phyloP scores from a whole-genome alignment of 1,284 basidiomycete species.

The Boletus semigastroideus region DNA sequence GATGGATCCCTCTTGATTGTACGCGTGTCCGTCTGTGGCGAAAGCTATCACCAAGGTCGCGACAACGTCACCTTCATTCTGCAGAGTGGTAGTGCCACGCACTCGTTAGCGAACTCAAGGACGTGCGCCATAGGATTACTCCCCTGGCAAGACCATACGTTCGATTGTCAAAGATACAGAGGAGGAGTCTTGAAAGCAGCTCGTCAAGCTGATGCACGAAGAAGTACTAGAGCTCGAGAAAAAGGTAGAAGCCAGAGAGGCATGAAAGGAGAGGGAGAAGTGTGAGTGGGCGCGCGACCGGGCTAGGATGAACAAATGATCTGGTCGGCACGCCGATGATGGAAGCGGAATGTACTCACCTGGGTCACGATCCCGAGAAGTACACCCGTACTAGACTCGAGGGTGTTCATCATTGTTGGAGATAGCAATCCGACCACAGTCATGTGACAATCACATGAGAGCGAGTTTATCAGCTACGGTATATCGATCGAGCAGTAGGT shows the following conservation, averaged over 20 bases:
- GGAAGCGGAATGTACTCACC: conserved; percentile 42
- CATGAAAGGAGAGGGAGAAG: conserved; percentile 73
- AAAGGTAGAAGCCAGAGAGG: conserved; percentile 80
- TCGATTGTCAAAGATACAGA: conserved; percentile 77
- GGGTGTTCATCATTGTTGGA: too few species aligned
- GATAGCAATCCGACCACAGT: too few species aligned
- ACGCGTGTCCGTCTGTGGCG: too few species aligned
- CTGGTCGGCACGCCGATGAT: conserved; percentile 63
- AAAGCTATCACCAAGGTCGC: too few species aligned
- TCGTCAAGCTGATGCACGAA: conserved; percentile 88
- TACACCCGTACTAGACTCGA: conserved; percentile 31
- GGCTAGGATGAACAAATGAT: conserved; percentile 83
- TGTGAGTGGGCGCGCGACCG: conserved; percentile 78
- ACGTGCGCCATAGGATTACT: conserved; percentile 84
- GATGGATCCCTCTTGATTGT: too few species aligned
- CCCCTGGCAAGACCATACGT: conserved; percentile 89
- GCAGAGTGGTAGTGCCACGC: conserved; percentile 60
- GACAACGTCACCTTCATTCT: too few species aligned
- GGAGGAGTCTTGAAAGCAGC: conserved; percentile 88
- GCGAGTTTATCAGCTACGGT: too few species aligned
- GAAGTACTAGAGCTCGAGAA: conserved; percentile 89
- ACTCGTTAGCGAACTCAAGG: conserved; percentile 89
- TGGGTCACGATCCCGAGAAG: conserved; percentile 39
- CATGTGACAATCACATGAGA: too few species aligned
- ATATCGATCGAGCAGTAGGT: too few species aligned